Conservation (phyloP, 257 asterid genomes). For the Fraxinus excelsior region DNA sequence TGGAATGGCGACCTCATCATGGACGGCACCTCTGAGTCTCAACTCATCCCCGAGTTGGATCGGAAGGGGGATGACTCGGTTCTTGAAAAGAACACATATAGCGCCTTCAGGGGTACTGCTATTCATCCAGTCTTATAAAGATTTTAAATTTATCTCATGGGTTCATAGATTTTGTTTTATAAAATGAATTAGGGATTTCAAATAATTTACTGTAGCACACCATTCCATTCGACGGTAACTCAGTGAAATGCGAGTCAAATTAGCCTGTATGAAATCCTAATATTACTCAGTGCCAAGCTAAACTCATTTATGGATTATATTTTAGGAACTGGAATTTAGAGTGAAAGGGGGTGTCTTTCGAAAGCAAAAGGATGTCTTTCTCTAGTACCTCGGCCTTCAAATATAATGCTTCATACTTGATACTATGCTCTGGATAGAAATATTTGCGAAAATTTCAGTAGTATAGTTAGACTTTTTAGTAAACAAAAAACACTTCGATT, state of each 20-base stretch:
- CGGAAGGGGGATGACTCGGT: constrained; percentile 43
- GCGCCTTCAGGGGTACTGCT: constrained; percentile 56
- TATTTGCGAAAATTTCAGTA: background rate
- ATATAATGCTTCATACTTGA: background rate
- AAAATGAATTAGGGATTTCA: background rate
- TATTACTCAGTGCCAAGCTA: background rate
- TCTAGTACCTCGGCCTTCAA: background rate
- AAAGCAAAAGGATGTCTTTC: background rate
- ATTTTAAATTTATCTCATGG: background rate
- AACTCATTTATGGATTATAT: background rate
- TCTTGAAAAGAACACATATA: constrained; percentile 63
- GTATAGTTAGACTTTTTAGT: background rate
- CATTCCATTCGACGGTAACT: background rate
- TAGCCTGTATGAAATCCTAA: background rate
- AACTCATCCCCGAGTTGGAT: constrained; percentile 50
- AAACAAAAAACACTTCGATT: background rate
- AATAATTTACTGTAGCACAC: background rate
- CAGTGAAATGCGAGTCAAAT: background rate
- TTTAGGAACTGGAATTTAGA: background rate
- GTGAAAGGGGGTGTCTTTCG: background rate
- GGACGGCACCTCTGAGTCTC: constrained; percentile 64
- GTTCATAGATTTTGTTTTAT: background rate
- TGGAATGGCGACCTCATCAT: constrained; percentile 64
- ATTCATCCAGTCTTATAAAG: background rate
- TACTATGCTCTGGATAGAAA: background rate